These are phyloP conservation scores for Starmerella vaccinii DNA, from an alignment of 805 yeast species.

Conservation along the genomic window DNA sequence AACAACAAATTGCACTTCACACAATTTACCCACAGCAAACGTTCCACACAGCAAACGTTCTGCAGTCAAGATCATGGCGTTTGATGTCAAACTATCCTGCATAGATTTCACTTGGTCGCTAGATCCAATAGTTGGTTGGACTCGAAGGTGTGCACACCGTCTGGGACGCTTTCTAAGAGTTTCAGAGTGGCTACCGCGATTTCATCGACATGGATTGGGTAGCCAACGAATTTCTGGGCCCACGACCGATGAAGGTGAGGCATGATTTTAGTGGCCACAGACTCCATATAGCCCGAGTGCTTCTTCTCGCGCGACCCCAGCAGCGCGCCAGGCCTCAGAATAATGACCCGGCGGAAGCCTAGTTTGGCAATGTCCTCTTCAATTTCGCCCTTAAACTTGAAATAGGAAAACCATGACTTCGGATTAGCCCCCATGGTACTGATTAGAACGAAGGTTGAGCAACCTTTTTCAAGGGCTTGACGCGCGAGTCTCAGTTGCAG, in stretches of 20 bases:
- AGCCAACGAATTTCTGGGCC: conserved; percentile 31
- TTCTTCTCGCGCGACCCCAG: conserved; percentile 44
- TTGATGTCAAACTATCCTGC: too few relatives aligned
- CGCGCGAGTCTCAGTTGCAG: conserved; percentile 57
- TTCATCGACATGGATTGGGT: conserved; percentile 54
- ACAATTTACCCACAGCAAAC: too few relatives aligned
- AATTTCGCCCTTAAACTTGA: conserved; percentile 61
- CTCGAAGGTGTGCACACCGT: conserved; percentile 23
- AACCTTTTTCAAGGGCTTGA: conserved; percentile 62
- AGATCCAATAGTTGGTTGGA: conserved; percentile 19
- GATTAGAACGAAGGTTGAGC: conserved; percentile 55
- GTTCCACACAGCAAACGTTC: too few relatives aligned
- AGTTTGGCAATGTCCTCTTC: conserved; percentile 57
- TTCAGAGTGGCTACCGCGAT: conserved; percentile 49
- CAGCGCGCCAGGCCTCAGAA: conserved; percentile 67
- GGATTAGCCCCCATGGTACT: conserved; percentile 56
- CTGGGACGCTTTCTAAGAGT: conserved; percentile 31
- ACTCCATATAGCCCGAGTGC: conserved; percentile 13
- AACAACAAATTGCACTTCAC: too few relatives aligned
- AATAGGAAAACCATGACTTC: conserved; percentile 49
- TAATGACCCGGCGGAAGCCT: conserved; percentile 59
- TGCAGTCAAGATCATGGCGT: too few relatives aligned
- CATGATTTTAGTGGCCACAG: conserved; percentile 34
- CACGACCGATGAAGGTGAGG: conserved; percentile 26
- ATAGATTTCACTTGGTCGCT: conserved; percentile 1